These are phyloP conservation scores for Hibiscus tridactylites DNA, from an alignment of 345 rosid genomes.

Conservation along the genomic window DNA sequence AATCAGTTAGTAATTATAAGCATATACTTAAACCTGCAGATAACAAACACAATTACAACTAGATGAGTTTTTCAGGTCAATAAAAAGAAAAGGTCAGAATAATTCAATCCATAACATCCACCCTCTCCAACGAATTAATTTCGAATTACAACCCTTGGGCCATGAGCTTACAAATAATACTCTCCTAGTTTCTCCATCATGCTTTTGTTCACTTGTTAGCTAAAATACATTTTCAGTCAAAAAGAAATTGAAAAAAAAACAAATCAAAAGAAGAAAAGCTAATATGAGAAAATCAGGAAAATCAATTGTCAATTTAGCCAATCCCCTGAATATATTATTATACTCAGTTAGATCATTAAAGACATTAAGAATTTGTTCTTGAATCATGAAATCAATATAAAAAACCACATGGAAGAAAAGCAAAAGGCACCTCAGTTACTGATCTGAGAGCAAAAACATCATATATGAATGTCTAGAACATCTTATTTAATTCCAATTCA, in stretches of 20 bases:
- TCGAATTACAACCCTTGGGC: background rate
- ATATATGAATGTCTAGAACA: background rate
- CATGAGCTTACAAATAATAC: background rate
- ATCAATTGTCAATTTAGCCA: background rate
- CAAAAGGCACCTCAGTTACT: background rate
- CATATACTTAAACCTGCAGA: conserved; percentile 19
- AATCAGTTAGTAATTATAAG: conserved; percentile 12
- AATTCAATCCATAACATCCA: background rate
- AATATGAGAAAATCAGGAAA: background rate
- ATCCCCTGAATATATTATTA: background rate
- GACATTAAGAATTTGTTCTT: background rate
- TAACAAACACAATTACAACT: conserved; percentile 1
- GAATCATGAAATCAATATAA: too few species aligned
- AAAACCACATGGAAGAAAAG: background rate
- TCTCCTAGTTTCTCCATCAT: background rate
- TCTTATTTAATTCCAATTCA: background rate
- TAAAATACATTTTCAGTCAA: background rate
- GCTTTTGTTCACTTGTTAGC: background rate
- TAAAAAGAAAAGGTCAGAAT: background rate
- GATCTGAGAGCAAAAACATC: background rate
- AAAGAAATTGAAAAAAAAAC: background rate
- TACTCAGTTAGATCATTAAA: background rate
- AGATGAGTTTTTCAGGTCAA: conserved; percentile 2
- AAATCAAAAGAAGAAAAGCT: background rate
- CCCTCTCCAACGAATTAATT: background rate